Evolutionary conservation across 257 asterid species (phyloP).

Genomic region (Solanum chiquidenum): DNA sequence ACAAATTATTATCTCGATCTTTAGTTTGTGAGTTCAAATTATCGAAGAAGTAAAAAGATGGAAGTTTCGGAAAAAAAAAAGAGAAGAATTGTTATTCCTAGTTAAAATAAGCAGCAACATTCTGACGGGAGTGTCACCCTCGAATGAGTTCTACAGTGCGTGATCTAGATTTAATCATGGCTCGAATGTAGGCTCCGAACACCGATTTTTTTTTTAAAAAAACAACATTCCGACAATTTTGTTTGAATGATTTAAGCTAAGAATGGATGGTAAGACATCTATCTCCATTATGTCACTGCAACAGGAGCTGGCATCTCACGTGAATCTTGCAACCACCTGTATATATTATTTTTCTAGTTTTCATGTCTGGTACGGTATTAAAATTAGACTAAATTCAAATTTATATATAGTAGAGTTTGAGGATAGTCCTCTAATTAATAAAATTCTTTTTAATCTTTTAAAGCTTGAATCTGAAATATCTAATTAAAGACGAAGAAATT

Average conservation of each 20-base stretch:
- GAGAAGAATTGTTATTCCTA: not conserved
- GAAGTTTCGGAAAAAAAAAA: accelerated
- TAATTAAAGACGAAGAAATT: too few species aligned
- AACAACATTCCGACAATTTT: slow-evolving; percentile 11
- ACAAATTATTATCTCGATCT: not conserved
- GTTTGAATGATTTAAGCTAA: slow-evolving; percentile 13
- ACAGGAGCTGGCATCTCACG: slow-evolving; percentile 29
- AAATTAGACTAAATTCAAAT: not conserved
- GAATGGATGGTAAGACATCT: slow-evolving; percentile 38
- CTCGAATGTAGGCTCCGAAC: accelerated
- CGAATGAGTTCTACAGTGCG: accelerated
- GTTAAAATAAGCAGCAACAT: not conserved
- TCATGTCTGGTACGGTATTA: accelerated
- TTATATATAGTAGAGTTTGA: too few species aligned
- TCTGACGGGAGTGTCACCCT: not conserved
- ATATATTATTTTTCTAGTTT: not conserved
- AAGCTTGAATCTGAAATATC: too few species aligned
- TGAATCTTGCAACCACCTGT: slow-evolving; percentile 12
- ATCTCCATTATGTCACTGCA: slow-evolving; percentile 28
- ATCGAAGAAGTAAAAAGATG: not conserved
- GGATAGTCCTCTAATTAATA: not conserved
- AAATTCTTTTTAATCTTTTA: too few species aligned
- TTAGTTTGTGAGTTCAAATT: not conserved
- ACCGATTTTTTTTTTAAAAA: too few species aligned
- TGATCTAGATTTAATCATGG: accelerated